Evolutionary conservation across 495 filamentous ascomycete species (phyloP), one percentile per base, ranked within the genome.

Genomic region (Hamigera avellanea): DNA sequence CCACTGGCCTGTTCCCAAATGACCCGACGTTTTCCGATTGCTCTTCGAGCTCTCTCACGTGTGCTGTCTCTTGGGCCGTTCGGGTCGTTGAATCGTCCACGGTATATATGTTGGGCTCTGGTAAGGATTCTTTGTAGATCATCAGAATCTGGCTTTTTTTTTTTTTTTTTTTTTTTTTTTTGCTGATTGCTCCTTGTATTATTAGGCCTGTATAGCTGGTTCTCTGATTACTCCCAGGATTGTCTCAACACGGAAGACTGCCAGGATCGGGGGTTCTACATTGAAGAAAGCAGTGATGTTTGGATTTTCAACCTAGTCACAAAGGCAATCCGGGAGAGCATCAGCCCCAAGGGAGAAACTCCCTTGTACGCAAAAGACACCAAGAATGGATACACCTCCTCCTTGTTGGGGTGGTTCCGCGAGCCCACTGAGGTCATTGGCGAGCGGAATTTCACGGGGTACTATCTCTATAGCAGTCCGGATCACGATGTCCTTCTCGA

Each of bases 311-410:
- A 73, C 15, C 42, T 89, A 17, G 78, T 69, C 58, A 91, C 85
- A 19, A 85, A 86, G 57, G 83, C 77, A 10, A 66, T 70, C 67
- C 10, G 80, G 78, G 50, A 86, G 86, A 79, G 59, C 91, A 6
- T 6, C 48, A 83, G 83, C 4, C 9, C n/a, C n/a, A n/a, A n/a
- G n/a, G n/a, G n/a, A n/a, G n/a, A n/a, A n/a, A n/a, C n/a, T n/a
- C n/a, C n/a, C n/a, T n/a, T n/a, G n/a, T n/a, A n/a, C n/a, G n/a
- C n/a, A n/a, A n/a, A n/a, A n/a, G n/a, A n/a, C n/a, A n/a, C n/a
- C n/a, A n/a, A n/a, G n/a, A n/a, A n/a, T n/a, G n/a, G n/a, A n/a
- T n/a, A n/a, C n/a, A n/a, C n/a, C n/a, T n/a, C n/a, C n/a, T n/a
- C n/a, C n/a, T n/a, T n/a, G n/a, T n/a, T n/a, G n/a, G n/a, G n/a